These are phyloP conservation scores for Luffa aegyptiaca DNA, from an alignment of 306 rosid genomes.

Conservation along the genomic window DNA sequence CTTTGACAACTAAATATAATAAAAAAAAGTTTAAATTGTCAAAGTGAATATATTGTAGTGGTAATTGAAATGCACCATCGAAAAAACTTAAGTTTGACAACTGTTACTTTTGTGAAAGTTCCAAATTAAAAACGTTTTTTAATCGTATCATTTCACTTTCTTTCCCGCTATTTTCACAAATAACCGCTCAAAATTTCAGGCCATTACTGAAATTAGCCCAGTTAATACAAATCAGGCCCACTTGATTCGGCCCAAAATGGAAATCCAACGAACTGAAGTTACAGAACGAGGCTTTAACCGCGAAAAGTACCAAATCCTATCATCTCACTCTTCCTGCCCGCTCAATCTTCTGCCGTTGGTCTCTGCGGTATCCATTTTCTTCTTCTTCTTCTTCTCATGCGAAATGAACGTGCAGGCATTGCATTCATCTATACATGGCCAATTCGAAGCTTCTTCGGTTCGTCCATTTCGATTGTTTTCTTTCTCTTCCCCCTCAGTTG, in stretches of 20 bases:
- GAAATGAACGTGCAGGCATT: conserved; percentile 33
- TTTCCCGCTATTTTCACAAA: neutral
- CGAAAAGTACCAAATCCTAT: conserved; percentile 4
- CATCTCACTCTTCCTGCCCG: neutral
- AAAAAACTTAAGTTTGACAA: too few relatives aligned
- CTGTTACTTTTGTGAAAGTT: too few relatives aligned
- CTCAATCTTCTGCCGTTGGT: conserved; percentile 5
- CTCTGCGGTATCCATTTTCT: neutral
- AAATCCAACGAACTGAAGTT: conserved; percentile 1
- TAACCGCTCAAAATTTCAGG: neutral
- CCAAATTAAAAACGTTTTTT: too few relatives aligned
- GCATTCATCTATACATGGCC: conserved; percentile 14
- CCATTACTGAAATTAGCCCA: neutral
- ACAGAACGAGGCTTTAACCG: neutral
- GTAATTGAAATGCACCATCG: too few relatives aligned
- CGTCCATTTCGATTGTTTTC: conserved; percentile 13
- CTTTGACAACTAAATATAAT: too few relatives aligned
- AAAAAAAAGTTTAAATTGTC: too few relatives aligned
- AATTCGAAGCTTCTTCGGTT: conserved; percentile 15
- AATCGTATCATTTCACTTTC: too few relatives aligned
- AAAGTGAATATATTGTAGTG: too few relatives aligned
- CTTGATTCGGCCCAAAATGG: neutral
- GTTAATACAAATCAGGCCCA: neutral
- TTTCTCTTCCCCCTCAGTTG: conserved; percentile 13
- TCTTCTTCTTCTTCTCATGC: conserved; percentile 15